These are phyloP conservation scores for Tetrapisispora fleetii DNA, from an alignment of 805 yeast species.

Conservation along the genomic window DNA sequence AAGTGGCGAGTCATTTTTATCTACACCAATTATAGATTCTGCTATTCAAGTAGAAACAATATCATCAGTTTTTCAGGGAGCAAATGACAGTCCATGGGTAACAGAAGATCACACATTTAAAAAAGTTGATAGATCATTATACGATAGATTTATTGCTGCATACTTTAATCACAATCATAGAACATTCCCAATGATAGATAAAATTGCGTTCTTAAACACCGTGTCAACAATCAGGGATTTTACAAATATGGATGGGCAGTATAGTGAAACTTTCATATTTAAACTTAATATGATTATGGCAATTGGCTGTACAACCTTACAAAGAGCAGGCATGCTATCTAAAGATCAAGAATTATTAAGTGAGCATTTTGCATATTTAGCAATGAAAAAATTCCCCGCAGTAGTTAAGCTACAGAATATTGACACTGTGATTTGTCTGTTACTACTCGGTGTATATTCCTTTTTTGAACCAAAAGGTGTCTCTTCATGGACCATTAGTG, in stretches of 20 bases:
- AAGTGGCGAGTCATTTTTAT: slow-evolving; percentile 1
- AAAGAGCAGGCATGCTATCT: slow-evolving; percentile 31
- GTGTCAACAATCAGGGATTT: slow-evolving; percentile 27
- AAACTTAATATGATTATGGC: slow-evolving; percentile 45
- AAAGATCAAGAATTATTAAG: slow-evolving; percentile 31
- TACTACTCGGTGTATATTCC: slow-evolving; percentile 40
- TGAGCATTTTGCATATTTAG: slow-evolving; percentile 33
- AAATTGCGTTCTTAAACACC: slow-evolving; percentile 28
- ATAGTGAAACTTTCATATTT: slow-evolving; percentile 28
- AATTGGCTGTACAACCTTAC: slow-evolving; percentile 44
- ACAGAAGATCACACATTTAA: slow-evolving; percentile 20
- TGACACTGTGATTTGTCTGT: slow-evolving; percentile 33
- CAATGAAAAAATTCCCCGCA: slow-evolving; percentile 32
- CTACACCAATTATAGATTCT: slow-evolving; percentile 24
- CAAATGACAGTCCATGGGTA: slow-evolving; percentile 20
- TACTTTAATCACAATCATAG: slow-evolving; percentile 38
- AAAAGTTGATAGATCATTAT: slow-evolving; percentile 26
- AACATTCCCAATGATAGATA: slow-evolving; percentile 36
- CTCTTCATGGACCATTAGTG: slow-evolving; percentile 44
- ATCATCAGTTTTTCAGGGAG: slow-evolving; percentile 24
- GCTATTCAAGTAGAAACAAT: slow-evolving; percentile 26
- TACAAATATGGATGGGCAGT: slow-evolving; percentile 12
- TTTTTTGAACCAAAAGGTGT: slow-evolving; percentile 41
- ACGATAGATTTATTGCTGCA: slow-evolving; percentile 33
- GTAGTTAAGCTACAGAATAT: slow-evolving; percentile 34